A percentile compares a stretch with the other conserved stretches of the same genome.
Conservation (phyloP, 1,284 basidiomycete genomes). For the Golubevia sp. region DNA sequence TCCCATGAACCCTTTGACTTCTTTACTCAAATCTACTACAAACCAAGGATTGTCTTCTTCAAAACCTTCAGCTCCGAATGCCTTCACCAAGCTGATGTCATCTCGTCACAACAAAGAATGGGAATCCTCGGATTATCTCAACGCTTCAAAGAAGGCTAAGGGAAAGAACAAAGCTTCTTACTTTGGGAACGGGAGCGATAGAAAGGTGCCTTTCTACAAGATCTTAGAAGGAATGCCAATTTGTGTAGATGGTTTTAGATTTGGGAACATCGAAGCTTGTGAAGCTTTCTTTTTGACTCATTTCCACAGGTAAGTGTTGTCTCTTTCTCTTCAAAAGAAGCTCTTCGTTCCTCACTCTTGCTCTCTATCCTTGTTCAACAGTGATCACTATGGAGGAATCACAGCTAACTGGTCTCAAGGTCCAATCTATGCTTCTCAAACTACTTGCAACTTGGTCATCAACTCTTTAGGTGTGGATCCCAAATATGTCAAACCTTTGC, state of each 20-base stretch:
- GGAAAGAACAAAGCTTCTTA: neutral
- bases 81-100: constrained; percentile 42
- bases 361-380: neutral
- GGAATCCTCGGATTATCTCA: constrained; percentile 20
- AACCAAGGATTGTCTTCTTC: neutral
- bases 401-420: constrained; percentile 46
- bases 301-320: constrained; percentile 25
- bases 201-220: constrained; percentile 50
- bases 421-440: constrained; percentile 47
- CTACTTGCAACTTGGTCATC: constrained; percentile 45
- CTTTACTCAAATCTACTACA: neutral
- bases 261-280: constrained; percentile 50
- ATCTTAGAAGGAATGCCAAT: constrained; percentile 57
- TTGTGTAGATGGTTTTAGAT: constrained; percentile 55
- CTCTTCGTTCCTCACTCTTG: neutral
- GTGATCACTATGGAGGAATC: constrained; percentile 56
- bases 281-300: constrained; percentile 55
- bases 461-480: constrained; percentile 35
- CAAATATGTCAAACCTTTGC: constrained; percentile 35
- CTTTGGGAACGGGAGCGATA: neutral
- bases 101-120: constrained; percentile 44
- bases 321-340: neutral
- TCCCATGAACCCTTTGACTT: neutral
- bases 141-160: neutral
- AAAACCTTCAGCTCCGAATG: neutral